These are phyloP conservation scores for Cantharellus anzutake DNA, from an alignment of 768 basidiomycete genomes.

Conservation along the genomic window DNA sequence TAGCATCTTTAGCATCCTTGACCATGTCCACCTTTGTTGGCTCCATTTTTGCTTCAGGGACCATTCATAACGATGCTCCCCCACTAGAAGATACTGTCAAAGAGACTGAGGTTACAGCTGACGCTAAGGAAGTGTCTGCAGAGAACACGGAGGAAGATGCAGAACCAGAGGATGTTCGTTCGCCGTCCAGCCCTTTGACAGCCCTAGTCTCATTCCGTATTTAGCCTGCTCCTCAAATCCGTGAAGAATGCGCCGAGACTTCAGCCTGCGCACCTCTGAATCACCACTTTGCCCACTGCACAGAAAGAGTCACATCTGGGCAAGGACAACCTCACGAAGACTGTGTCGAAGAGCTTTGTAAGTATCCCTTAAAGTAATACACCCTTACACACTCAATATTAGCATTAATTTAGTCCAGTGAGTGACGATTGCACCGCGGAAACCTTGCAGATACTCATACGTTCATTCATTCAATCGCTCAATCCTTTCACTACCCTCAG, in stretches of 20 bases:
- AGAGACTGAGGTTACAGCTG: background rate
- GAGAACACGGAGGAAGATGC: slow-evolving; percentile 29
- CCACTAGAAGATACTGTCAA: background rate
- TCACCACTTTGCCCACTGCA: slow-evolving; percentile 79
- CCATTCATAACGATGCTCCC: background rate
- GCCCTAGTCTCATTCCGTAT: background rate
- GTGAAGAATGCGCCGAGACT: slow-evolving; percentile 55
- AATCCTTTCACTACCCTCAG: slow-evolving; percentile 18
- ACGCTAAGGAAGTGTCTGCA: slow-evolving; percentile 9
- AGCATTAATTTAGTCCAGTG: slow-evolving; percentile 3
- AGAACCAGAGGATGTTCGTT: slow-evolving; percentile 70
- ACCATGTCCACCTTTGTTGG: background rate
- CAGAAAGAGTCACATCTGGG: slow-evolving; percentile 68
- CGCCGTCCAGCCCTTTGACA: background rate
- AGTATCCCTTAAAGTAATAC: background rate
- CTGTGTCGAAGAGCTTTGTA: slow-evolving; percentile 73
- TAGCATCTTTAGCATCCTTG: background rate
- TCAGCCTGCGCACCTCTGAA: slow-evolving; percentile 45
- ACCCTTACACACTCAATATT: background rate
- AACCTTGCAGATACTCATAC: background rate
- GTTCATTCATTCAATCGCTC: background rate
- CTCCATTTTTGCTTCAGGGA: background rate
- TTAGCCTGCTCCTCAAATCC: slow-evolving; percentile 48
- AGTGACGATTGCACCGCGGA: background rate
- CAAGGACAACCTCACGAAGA: slow-evolving; percentile 81